A percentile compares a stretch with the other conserved stretches of the same genome.
Evolutionary conservation across 2,329 filamentous ascomycete genomes (phyloP).

Genomic region (Calonectria pseudoreteaudii): DNA sequence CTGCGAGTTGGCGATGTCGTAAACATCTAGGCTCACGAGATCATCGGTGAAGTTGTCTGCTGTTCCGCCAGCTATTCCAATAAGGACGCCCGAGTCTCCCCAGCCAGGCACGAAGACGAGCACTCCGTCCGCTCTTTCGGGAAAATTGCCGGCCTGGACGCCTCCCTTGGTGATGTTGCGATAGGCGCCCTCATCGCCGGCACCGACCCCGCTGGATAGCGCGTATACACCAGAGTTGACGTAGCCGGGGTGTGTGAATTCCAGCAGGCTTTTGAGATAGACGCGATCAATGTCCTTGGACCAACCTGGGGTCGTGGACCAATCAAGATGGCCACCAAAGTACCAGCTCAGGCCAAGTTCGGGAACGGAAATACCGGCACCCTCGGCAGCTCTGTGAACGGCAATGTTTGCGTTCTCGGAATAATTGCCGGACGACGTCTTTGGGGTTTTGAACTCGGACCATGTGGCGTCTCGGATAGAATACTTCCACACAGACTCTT

Average conservation of each 20-base stretch:
- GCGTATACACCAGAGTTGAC: slow-evolving; percentile 71
- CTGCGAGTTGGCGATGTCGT: slow-evolving; percentile 68
- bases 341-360: slow-evolving; percentile 80
- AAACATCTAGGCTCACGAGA: slow-evolving; percentile 72
- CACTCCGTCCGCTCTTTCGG: slow-evolving; percentile 79
- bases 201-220: slow-evolving; percentile 64
- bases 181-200: slow-evolving; percentile 72
- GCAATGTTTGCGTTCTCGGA: slow-evolving; percentile 66
- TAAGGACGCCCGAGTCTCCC: slow-evolving; percentile 75
- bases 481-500: slow-evolving; percentile 78
- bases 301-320: slow-evolving; percentile 71
- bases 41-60: slow-evolving; percentile 74
- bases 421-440: slow-evolving; percentile 72
- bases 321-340: slow-evolving; percentile 81
- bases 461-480: slow-evolving; percentile 69
- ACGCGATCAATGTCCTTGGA: slow-evolving; percentile 71
- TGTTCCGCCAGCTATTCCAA: slow-evolving; percentile 79
- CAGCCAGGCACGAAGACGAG: slow-evolving; percentile 82
- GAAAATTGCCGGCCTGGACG: slow-evolving; percentile 74
- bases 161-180: slow-evolving; percentile 81
- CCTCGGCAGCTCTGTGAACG: slow-evolving; percentile 79
- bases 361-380: slow-evolving; percentile 77
- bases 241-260: slow-evolving; percentile 80
- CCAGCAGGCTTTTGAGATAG: slow-evolving; percentile 79
- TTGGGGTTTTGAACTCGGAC: slow-evolving; percentile 71